Evolutionary conservation across 768 basidiomycete species (phyloP).

Genomic region (Hericium erinaceus): DNA sequence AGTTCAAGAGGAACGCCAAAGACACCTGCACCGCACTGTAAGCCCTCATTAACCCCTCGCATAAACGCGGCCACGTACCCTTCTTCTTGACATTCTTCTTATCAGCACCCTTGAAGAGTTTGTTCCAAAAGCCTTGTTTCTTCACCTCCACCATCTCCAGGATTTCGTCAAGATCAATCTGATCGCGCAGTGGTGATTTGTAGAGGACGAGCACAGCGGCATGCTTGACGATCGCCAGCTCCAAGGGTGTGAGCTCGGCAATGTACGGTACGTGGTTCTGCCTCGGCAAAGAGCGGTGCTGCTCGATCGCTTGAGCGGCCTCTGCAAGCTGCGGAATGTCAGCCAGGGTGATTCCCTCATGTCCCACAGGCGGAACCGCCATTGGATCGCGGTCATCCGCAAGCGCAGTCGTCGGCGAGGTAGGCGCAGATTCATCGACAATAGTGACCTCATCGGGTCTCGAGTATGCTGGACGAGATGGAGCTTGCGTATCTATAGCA

Average conservation of each 20-base stretch:
- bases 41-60: conserved; percentile 9
- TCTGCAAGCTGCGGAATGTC: conserved; percentile 93
- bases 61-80: conserved; percentile 32
- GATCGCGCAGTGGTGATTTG: conserved; percentile 68
- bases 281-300: conserved; percentile 73
- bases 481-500: conserved; percentile 32
- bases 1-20: conserved; percentile 91
- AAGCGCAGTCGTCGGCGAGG: conserved; percentile 50
- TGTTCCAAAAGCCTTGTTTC: conserved; percentile 94
- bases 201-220: conserved; percentile 76
- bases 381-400: conserved; percentile 27
- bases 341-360: conserved; percentile 80
- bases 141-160: conserved; percentile 87
- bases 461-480: conserved; percentile 44
- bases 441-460: conserved; percentile 84
- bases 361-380: conserved; percentile 16
- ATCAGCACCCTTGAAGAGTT: conserved; percentile 76
- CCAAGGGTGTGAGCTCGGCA: conserved; percentile 74
- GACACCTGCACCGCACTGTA: conserved; percentile 47
- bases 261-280: conserved; percentile 76
- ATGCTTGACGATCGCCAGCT: conserved; percentile 87
- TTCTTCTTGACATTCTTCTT: conserved; percentile 91
- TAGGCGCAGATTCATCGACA: conserved; percentile 70
- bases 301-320: conserved; percentile 83
- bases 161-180: conserved; percentile 87